Evolutionary conservation across 768 basidiomycete species (phyloP).

Genomic region (Tricholoma hemisulphureum): DNA sequence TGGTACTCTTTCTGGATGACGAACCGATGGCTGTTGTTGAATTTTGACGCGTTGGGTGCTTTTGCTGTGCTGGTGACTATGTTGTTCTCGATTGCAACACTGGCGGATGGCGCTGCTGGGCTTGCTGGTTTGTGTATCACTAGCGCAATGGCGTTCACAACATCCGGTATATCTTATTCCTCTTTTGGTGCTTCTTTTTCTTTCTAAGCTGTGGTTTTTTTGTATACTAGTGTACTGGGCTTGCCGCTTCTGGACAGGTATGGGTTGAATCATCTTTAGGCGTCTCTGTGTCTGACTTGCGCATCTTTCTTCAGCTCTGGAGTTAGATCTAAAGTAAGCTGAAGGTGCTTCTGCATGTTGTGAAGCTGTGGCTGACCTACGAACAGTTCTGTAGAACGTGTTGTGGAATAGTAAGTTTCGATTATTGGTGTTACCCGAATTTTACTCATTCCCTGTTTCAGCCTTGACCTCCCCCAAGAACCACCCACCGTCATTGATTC

Average conservation of each 20-base stretch:
- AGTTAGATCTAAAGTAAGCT: conserved; percentile 73
- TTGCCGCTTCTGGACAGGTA: conserved; percentile 50
- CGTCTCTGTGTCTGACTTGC: not conserved
- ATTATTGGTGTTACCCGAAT: not conserved
- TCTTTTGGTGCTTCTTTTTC: not conserved
- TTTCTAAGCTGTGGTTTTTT: too few relatives aligned
- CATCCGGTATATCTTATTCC: conserved; percentile 30
- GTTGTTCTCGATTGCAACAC: conserved; percentile 68
- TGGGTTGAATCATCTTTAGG: not conserved
- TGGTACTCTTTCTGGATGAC: conserved; percentile 91
- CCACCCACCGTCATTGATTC: conserved; percentile 74
- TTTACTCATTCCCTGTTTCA: conserved; percentile 11
- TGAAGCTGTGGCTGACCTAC: conserved; percentile 9
- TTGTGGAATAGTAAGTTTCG: conserved; percentile 75
- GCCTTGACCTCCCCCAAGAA: conserved; percentile 81
- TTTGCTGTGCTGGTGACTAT: conserved; percentile 73
- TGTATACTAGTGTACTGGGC: conserved; percentile 46
- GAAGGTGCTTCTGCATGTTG: not conserved
- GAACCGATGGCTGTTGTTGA: conserved; percentile 80
- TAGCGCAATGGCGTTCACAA: conserved; percentile 56
- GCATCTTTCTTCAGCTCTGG: conserved; percentile 50
- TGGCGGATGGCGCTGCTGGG: conserved; percentile 54
- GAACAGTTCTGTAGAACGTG: conserved; percentile 79
- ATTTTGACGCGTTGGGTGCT: conserved; percentile 79
- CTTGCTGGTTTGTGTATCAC: conserved; percentile 74